Percentiles rank a stretch among this genome's conserved stretches.
Evolutionary conservation across 2,329 filamentous ascomycete genomes (phyloP).

Genomic region (Aureobasidium sp.): DNA sequence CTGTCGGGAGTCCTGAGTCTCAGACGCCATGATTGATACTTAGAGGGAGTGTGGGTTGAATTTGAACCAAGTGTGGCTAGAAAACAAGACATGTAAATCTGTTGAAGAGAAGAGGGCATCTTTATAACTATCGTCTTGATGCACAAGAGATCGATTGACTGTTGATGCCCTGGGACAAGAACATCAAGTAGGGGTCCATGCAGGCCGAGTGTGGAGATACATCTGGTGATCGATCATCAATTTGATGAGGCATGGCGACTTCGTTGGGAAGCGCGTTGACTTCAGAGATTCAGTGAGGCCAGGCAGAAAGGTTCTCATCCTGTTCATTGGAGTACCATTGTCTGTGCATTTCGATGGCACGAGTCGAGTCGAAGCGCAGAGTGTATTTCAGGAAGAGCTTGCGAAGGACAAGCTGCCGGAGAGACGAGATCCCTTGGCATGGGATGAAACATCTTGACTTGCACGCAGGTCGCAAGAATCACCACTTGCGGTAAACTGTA

Average conservation of each 20-base stretch:
- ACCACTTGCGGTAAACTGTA: not conserved
- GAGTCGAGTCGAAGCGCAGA: not conserved
- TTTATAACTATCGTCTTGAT: not conserved
- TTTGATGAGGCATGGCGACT: not conserved
- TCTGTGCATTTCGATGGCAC: not conserved
- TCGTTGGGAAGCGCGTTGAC: not conserved
- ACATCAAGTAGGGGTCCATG: not conserved
- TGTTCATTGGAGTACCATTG: not conserved
- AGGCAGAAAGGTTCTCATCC: not conserved
- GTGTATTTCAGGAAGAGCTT: slow-evolving; percentile 6
- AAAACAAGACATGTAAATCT: not conserved
- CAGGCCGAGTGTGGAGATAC: slow-evolving; percentile 4
- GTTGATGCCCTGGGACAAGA: not conserved
- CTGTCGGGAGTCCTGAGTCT: not conserved
- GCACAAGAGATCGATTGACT: no score
- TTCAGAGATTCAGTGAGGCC: not conserved
- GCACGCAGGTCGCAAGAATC: not conserved
- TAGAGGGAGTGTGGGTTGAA: not conserved
- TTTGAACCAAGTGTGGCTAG: not conserved
- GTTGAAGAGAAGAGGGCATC: not conserved
- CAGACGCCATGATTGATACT: not conserved
- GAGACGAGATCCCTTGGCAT: not conserved
- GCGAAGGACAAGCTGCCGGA: not conserved
- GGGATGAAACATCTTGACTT: not conserved
- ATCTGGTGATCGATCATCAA: slow-evolving; percentile 6